Conservation (phyloP, 2,329 filamentous ascomycete species). For the Xylaria sp. region DNA sequence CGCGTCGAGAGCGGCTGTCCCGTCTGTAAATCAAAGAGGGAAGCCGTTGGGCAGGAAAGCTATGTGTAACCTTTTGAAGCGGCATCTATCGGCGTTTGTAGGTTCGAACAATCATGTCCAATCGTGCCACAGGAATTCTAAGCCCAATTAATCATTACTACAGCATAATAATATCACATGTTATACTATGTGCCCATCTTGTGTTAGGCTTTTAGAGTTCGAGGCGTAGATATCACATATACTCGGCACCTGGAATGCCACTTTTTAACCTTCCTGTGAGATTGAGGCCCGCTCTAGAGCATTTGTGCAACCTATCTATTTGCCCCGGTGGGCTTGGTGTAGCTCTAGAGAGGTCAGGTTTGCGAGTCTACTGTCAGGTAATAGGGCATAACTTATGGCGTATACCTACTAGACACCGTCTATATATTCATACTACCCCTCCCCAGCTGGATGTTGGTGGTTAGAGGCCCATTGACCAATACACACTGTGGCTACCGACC, state of each 20-base stretch:
- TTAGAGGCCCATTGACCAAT: no score
- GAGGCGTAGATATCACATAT: no score
- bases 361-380: background rate
- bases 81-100: conserved; percentile 33
- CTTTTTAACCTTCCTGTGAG: background rate
- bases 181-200: background rate
- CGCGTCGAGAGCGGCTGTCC: conserved; percentile 74
- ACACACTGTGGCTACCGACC: no score
- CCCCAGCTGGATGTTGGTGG: no score
- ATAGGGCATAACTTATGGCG: no score
- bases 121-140: conserved; percentile 9
- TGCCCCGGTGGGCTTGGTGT: background rate
- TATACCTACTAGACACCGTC: no score
- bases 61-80: conserved; percentile 22
- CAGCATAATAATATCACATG: background rate
- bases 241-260: background rate
- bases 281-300: background rate
- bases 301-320: background rate
- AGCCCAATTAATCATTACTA: conserved; percentile 5
- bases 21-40: conserved; percentile 59
- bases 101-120: conserved; percentile 11
- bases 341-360: background rate
- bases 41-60: conserved; percentile 41
- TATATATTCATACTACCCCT: no score
- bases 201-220: background rate